Percentiles rank a stretch among this genome's conserved stretches.
phyloP scores from a whole-genome alignment of 2,329 filamentous ascomycete genomes.

The Dactylella cylindrospora region DNA sequence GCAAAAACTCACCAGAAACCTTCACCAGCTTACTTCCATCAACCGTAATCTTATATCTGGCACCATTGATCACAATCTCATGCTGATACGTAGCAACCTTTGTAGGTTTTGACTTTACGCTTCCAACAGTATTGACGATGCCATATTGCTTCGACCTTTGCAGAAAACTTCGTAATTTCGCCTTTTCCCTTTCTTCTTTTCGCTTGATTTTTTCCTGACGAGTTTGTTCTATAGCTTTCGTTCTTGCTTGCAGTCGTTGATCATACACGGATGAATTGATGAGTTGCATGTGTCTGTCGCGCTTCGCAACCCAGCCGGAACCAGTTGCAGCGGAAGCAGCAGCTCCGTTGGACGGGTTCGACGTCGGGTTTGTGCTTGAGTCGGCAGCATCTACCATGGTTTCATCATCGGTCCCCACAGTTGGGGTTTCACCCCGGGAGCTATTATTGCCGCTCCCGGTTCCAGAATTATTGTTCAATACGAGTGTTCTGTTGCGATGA shows the following conservation, averaged over 20 bases:
- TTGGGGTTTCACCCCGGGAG: constrained; percentile 38
- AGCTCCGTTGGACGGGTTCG: constrained; percentile 47
- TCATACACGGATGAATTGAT: constrained; percentile 80
- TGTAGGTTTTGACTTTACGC: constrained; percentile 47
- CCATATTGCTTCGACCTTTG: constrained; percentile 51
- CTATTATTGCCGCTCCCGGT: constrained; percentile 19
- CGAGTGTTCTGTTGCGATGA: constrained; percentile 38
- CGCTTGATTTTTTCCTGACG: constrained; percentile 61
- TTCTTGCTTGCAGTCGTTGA: constrained; percentile 68
- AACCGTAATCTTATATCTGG: constrained; percentile 71
- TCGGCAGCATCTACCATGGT: constrained; percentile 26
- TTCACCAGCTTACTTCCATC: constrained; percentile 82
- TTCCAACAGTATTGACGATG: constrained; percentile 46
- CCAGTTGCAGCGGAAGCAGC: constrained; percentile 48
- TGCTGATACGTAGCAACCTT: constrained; percentile 55
- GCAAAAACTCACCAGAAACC: constrained; percentile 63
- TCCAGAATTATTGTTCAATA: constrained; percentile 24
- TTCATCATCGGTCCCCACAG: constrained; percentile 29
- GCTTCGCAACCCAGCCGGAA: constrained; percentile 68
- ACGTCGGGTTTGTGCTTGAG: constrained; percentile 45
- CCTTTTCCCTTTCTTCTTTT: constrained; percentile 62
- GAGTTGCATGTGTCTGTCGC: constrained; percentile 75
- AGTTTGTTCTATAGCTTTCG: constrained; percentile 71
- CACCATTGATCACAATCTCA: constrained; percentile 69
- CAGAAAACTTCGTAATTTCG: constrained; percentile 59